Percentiles rank a stretch among this genome's conserved stretches.
Conservation (phyloP, 129 eudicot species). For the Saussurea involucrata region DNA sequence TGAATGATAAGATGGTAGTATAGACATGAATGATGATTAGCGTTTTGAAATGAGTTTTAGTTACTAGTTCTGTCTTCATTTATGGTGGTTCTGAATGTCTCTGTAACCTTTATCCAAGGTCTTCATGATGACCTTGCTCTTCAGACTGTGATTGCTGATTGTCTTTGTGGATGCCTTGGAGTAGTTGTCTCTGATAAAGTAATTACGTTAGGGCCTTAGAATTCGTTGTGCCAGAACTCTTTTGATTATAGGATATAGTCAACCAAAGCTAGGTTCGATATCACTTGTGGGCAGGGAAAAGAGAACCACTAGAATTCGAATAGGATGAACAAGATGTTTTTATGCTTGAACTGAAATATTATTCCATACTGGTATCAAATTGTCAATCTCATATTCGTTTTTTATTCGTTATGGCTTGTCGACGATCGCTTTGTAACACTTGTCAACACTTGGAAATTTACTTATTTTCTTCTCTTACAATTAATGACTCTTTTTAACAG, state of each 20-base stretch:
- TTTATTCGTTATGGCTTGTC: neutral
- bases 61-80: neutral
- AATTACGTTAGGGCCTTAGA: neutral
- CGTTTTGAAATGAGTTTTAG: neutral
- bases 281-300: neutral
- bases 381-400: neutral
- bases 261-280: neutral
- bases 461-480: neutral
- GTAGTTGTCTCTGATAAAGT: neutral
- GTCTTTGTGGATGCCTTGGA: neutral
- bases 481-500: neutral
- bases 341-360: neutral
- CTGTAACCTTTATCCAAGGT: neutral
- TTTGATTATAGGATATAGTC: neutral
- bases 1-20: neutral
- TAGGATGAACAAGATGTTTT: neutral
- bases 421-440: neutral
- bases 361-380: neutral
- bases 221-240: neutral
- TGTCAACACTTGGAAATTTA: conserved; percentile 1
- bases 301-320: neutral
- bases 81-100: neutral
- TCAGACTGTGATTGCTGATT: neutral
- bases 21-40: neutral
- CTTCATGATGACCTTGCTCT: neutral